Conservation (phyloP, 805 yeast species). For the Barnettozyma botsteinii region DNA sequence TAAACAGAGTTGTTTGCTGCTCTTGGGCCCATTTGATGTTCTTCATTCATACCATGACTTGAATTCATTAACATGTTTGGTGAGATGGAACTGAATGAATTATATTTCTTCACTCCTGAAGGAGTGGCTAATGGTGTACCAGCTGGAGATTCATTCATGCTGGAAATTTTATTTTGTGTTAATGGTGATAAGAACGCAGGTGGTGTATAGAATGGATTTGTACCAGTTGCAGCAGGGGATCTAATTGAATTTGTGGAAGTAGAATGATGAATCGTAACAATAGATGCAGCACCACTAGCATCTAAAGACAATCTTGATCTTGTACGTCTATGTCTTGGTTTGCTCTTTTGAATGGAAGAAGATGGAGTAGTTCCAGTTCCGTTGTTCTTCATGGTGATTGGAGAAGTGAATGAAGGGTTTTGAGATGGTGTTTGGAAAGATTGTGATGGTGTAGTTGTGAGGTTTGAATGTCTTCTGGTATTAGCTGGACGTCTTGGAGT, state of each 20-base stretch:
- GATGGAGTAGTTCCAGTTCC: constrained; percentile 13
- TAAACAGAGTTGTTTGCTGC: constrained; percentile 13
- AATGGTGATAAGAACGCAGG: constrained; percentile 38
- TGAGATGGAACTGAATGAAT: constrained; percentile 16
- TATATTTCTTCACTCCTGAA: constrained; percentile 7
- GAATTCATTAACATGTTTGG: constrained; percentile 21
- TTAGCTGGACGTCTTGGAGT: constrained; percentile 28
- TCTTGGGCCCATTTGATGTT: neutral
- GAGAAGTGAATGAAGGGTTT: constrained; percentile 9
- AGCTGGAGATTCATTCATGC: constrained; percentile 12
- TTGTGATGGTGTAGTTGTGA: constrained; percentile 32
- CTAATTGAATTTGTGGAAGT: constrained; percentile 22
- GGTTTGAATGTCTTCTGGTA: constrained; percentile 15
- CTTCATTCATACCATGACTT: constrained; percentile 1
- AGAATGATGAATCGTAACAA: constrained; percentile 20
- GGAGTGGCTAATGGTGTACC: constrained; percentile 25
- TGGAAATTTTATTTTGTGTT: constrained; percentile 11
- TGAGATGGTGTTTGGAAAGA: constrained; percentile 23
- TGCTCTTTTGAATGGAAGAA: constrained; percentile 18
- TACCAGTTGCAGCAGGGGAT: constrained; percentile 30
- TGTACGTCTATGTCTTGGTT: constrained; percentile 33
- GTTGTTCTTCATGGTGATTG: constrained; percentile 7
- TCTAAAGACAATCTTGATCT: constrained; percentile 37
- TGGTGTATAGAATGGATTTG: constrained; percentile 46
- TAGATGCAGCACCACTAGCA: constrained; percentile 25